Evolutionary conservation across 2,329 filamentous ascomycete genomes (phyloP).

Genomic region (Monosporascus sp.): DNA sequence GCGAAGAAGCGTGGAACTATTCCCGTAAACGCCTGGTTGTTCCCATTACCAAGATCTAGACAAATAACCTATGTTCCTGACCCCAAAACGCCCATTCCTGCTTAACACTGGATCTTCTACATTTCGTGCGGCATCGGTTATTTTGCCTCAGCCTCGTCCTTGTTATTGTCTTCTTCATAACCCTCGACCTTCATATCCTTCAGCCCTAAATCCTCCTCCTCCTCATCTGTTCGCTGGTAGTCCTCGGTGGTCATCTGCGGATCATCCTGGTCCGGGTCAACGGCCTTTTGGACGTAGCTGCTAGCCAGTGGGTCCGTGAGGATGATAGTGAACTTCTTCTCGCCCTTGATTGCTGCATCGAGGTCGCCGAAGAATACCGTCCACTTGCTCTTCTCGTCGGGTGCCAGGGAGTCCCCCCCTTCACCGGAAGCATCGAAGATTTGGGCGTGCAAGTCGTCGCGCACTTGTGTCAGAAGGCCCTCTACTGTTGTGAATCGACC

Average conservation of each 20-base stretch:
- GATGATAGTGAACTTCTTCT: constrained; percentile 74
- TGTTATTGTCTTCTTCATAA: constrained; percentile 57
- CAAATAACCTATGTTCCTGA: no score
- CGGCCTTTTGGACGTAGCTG: constrained; percentile 89
- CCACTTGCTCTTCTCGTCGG: constrained; percentile 67
- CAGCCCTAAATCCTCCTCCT: constrained; percentile 88
- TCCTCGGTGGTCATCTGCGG: constrained; percentile 75
- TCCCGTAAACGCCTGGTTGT: no score
- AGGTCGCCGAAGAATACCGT: constrained; percentile 73
- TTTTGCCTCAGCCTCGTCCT: not conserved
- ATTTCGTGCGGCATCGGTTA: no score
- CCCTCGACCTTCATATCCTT: constrained; percentile 89
- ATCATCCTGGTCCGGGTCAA: constrained; percentile 65
- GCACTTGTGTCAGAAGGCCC: constrained; percentile 85
- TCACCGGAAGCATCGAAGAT: constrained; percentile 66
- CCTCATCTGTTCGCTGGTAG: constrained; percentile 83
- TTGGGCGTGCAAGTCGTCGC: constrained; percentile 79
- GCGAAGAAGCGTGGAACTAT: no score
- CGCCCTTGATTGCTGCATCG: constrained; percentile 71
- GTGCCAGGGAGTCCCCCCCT: constrained; percentile 74
- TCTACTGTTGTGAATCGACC: constrained; percentile 97
- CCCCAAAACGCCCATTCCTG: no score
- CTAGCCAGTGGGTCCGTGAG: constrained; percentile 85
- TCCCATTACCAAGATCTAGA: no score
- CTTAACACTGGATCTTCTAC: no score